A percentile compares a stretch with the other conserved stretches of the same genome.
Conservation (phyloP, 1,139 yeast species). For the Chernovozyma aurita region DNA sequence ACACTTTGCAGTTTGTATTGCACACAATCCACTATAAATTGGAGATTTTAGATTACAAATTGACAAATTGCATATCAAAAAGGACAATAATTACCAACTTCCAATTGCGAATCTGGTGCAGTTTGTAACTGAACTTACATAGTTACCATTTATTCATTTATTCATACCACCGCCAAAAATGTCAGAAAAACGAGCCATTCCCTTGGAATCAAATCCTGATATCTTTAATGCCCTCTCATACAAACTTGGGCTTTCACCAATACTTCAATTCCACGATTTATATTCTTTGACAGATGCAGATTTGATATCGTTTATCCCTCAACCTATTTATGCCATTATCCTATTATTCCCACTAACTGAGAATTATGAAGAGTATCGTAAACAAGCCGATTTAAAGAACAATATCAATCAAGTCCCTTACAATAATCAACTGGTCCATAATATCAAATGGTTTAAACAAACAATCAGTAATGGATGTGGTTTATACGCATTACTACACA, state of each 20-base stretch:
- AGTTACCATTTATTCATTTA: too few relatives aligned
- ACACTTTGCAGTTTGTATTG: too few relatives aligned
- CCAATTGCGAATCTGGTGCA: too few relatives aligned
- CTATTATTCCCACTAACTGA: slow-evolving; percentile 76
- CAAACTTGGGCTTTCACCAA: slow-evolving; percentile 60
- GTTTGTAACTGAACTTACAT: too few relatives aligned
- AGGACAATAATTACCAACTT: too few relatives aligned
- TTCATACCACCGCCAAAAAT: too few relatives aligned
- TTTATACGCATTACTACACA: slow-evolving; percentile 78
- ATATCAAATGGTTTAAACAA: slow-evolving; percentile 71
- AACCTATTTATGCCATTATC: slow-evolving; percentile 73
- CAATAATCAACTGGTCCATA: slow-evolving; percentile 12
- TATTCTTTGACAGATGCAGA: slow-evolving; percentile 81
- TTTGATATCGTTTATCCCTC: slow-evolving; percentile 69
- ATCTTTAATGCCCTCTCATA: slow-evolving; percentile 72
- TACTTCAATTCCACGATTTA: slow-evolving; percentile 70
- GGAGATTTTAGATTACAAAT: too few relatives aligned
- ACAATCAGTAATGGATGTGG: slow-evolving; percentile 92
- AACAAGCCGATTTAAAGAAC: slow-evolving; percentile 25
- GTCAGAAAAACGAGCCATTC: slow-evolving; percentile 51
- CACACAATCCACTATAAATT: too few relatives aligned
- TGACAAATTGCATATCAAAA: too few relatives aligned
- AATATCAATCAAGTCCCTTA: too few relatives aligned
- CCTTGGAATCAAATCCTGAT: slow-evolving; percentile 87
- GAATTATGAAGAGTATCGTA: slow-evolving; percentile 51